A percentile compares a stretch with the other conserved stretches of the same genome.
Evolutionary conservation across 2,329 filamentous ascomycete genomes (phyloP).

Genomic region (Amauroascus niger): DNA sequence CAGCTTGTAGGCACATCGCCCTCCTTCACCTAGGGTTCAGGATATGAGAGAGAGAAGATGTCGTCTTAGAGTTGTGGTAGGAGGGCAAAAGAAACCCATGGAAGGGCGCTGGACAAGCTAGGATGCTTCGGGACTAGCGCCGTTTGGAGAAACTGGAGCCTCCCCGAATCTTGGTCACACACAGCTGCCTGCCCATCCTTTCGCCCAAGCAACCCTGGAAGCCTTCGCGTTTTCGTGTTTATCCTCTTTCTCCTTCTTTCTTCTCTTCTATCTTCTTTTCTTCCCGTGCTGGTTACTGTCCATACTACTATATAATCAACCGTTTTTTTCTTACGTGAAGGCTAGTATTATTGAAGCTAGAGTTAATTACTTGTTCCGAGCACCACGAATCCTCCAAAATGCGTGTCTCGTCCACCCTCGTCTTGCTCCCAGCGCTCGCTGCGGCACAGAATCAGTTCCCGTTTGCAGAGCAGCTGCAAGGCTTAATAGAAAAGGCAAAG

Average conservation of each 20-base stretch:
- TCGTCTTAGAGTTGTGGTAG: background rate
- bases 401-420: constrained; percentile 24
- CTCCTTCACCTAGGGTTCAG: too few relatives aligned
- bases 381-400: constrained; percentile 7
- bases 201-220: background rate
- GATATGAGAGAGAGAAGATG: too few relatives aligned
- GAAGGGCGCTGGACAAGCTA: background rate
- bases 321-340: background rate
- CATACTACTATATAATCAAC: constrained; percentile 1
- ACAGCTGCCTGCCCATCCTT: background rate
- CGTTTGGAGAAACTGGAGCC: background rate
- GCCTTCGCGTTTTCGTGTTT: constrained; percentile 3
- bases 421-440: constrained; percentile 69
- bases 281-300: background rate
- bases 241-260: background rate
- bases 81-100: background rate
- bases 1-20: too few relatives aligned
- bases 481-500: constrained; percentile 45
- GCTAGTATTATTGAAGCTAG: background rate
- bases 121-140: background rate
- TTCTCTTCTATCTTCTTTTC: background rate
- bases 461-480: constrained; percentile 37
- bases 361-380: background rate
- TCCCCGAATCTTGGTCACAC: constrained; percentile 1
- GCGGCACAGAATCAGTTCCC: constrained; percentile 51